Percentiles rank a stretch among this genome's conserved stretches.
phyloP scores from a whole-genome alignment of 192 early-diverging fungal species.

The Backusella liffmaniae region DNA sequence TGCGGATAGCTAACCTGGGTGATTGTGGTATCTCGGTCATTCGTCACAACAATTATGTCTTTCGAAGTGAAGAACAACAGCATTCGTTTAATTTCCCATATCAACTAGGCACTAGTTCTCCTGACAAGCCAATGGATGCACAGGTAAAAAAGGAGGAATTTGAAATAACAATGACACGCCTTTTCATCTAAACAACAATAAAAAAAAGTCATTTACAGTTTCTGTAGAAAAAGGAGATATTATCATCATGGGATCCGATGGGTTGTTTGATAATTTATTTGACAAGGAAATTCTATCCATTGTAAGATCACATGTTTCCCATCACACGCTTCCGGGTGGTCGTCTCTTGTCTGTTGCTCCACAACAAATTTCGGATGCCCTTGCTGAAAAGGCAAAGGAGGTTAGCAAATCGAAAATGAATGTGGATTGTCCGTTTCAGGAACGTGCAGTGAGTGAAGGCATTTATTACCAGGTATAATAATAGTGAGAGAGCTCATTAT shows the following conservation, averaged over 20 bases:
- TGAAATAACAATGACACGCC: neutral
- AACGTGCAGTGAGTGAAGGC: constrained; percentile 90
- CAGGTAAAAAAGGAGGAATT: constrained; percentile 19
- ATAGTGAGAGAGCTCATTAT: neutral
- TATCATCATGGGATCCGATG: constrained; percentile 92
- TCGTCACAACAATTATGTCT: constrained; percentile 83
- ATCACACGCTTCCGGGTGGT: constrained; percentile 14
- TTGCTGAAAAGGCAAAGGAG: constrained; percentile 73
- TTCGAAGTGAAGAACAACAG: constrained; percentile 96
- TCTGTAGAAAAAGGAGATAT: constrained; percentile 92
- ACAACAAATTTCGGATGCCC: constrained; percentile 70
- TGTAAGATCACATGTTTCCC: neutral
- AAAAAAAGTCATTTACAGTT: constrained; percentile 56
- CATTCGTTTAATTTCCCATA: constrained; percentile 99
- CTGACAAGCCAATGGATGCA: constrained; percentile 34
- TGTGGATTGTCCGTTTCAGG: constrained; percentile 84
- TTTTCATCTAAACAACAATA: neutral
- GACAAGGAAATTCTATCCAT: constrained; percentile 87
- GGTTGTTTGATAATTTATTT: constrained; percentile 97
- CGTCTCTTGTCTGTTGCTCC: constrained; percentile 56
- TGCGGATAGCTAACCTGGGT: constrained; percentile 92
- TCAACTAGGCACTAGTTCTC: constrained; percentile 80
- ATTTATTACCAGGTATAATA: constrained; percentile 40
- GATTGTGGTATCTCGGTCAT: constrained; percentile 92
- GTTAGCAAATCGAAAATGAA: constrained; percentile 78